A percentile compares a stretch with the other conserved stretches of the same genome.
Conservation (phyloP, 2,329 filamentous ascomycete species). For the Fusarium equiseti region DNA sequence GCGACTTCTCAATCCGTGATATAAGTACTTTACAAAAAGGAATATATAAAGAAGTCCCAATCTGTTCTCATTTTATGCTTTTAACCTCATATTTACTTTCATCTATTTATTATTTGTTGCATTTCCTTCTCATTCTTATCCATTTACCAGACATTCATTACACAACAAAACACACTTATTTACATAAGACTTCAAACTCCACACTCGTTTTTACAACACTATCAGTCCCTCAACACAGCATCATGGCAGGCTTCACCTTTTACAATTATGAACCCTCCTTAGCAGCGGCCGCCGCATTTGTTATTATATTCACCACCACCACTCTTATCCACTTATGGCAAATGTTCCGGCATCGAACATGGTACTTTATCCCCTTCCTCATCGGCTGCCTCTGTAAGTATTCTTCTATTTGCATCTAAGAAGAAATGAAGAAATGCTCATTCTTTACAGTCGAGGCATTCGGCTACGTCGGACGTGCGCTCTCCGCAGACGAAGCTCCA, state of each 20-base stretch:
- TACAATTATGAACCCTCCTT: background rate
- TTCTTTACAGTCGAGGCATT: background rate
- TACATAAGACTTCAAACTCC: rapidly evolving
- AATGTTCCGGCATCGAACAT: background rate
- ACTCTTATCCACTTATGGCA: background rate
- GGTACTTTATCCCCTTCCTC: background rate
- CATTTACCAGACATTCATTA: too few relatives aligned
- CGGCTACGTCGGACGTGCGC: too few relatives aligned
- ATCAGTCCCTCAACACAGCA: too few relatives aligned
- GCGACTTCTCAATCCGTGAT: too few relatives aligned
- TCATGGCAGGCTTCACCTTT: background rate
- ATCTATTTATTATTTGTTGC: rapidly evolving
- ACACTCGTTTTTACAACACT: too few relatives aligned
- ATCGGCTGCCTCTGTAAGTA: background rate
- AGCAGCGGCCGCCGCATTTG: background rate
- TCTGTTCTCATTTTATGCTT: too few relatives aligned
- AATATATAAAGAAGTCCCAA: too few relatives aligned
- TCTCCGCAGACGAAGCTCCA: background rate
- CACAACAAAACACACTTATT: too few relatives aligned
- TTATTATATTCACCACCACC: background rate
- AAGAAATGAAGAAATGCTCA: background rate
- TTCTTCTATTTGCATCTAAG: rapidly evolving
- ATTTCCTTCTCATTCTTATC: too few relatives aligned
- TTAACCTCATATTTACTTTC: rapidly evolving
- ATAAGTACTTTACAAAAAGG: too few relatives aligned